Conservation (phyloP, 768 basidiomycete species). For the Tylopilus sp. region DNA sequence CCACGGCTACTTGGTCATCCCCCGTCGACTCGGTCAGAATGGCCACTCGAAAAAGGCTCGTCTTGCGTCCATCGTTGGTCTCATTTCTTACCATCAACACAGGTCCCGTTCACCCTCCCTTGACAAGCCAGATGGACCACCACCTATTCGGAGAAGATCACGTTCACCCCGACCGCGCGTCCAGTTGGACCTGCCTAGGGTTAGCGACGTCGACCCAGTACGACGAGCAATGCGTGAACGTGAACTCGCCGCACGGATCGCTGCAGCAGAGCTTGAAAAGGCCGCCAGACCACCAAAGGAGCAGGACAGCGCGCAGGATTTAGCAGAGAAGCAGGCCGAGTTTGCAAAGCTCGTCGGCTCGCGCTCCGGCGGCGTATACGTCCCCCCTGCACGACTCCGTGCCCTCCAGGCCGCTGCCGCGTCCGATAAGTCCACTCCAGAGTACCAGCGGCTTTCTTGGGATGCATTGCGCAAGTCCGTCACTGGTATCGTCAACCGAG, state of each 20-base stretch:
- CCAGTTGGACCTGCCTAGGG: slow-evolving; percentile 42
- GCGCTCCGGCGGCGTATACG: slow-evolving; percentile 91
- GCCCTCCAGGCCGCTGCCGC: slow-evolving; percentile 84
- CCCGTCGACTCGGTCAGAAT: slow-evolving; percentile 23
- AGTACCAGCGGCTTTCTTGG: slow-evolving; percentile 96
- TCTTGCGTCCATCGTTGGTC: neutral
- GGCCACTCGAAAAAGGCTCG: slow-evolving; percentile 52
- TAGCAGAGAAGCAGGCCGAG: slow-evolving; percentile 75
- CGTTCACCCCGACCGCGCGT: slow-evolving; percentile 33
- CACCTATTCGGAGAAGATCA: slow-evolving; percentile 41
- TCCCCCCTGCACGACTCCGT: slow-evolving; percentile 90
- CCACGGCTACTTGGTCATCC: slow-evolving; percentile 38
- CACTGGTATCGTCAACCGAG: slow-evolving; percentile 99
- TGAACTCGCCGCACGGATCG: slow-evolving; percentile 69
- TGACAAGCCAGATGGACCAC: slow-evolving; percentile 30
- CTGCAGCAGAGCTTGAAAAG: slow-evolving; percentile 65
- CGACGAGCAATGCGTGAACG: slow-evolving; percentile 76
- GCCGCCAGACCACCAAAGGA: slow-evolving; percentile 49
- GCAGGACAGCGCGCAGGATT: slow-evolving; percentile 42
- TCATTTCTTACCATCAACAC: neutral
- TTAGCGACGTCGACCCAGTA: slow-evolving; percentile 73
- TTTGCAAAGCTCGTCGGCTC: slow-evolving; percentile 82
- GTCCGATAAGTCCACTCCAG: slow-evolving; percentile 76
- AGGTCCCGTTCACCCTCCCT: slow-evolving; percentile 52
- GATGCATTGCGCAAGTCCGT: slow-evolving; percentile 96